Evolutionary conservation across 768 basidiomycete genomes (phyloP), one percentile per base, ranked within the genome.

Genomic region (Mycena vulgaris): DNA sequence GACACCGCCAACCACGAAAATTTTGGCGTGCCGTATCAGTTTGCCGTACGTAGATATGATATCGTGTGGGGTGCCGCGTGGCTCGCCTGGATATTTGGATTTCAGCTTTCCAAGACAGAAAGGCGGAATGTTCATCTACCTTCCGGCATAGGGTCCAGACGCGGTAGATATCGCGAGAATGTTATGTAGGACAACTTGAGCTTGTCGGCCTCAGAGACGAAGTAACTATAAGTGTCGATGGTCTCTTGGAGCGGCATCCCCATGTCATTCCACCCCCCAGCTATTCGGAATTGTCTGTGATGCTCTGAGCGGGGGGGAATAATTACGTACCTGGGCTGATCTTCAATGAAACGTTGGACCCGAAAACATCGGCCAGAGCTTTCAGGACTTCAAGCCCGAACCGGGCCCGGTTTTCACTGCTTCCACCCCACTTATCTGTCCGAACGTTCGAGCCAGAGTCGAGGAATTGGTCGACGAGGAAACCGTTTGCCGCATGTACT

Each of bases 401-500:
- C 5, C 88, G 80, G 1, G 83, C 75, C n/a, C 90, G 84, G 76
- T 89, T 89, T 78, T 89, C 87, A 47, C 86, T 68, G 45, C 84
- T 86, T 6, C 90, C 91, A 11, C 91, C 91, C 82, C 87, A 93
- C 61, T 84, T 75, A 78, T 90, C 90, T 17, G 84, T 88, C 23
- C 89, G 85, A 40, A 82, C 74, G 78, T 90, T 90, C 23, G 84
- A 76, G 2, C 76, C 81, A 55, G 75, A 78, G 66, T 89, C 86
- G 21, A 88, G 76, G 81, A 90, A 89, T 68, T 90, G 88, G 64
- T 84, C 78, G 37, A 85, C 61, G 14, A 87, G 76, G 66, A 85
- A 86, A 0, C 86, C 86, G 61, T 81, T 82, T 13, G 85, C 85
- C 19, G 82, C 81, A 56, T 84, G 83, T 73, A 89, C 77, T 86